Base-by-base conservation (phyloP, 225 moss, liverwort and hornwort species). In the Pleurozium schreberi region DNA sequence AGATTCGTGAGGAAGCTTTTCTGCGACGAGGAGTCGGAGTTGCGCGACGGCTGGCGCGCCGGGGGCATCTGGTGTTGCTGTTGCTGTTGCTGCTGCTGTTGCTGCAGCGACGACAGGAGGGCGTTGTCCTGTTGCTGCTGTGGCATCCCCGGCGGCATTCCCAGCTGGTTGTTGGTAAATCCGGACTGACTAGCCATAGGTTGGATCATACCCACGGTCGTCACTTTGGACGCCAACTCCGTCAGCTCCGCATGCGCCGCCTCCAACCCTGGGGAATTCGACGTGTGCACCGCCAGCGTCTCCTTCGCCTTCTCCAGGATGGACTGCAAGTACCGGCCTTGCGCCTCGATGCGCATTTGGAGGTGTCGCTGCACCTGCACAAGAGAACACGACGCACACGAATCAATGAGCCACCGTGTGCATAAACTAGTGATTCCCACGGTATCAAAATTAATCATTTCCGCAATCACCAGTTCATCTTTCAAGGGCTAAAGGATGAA, bases 291-390 rank as follows among this genome's bases (percentile, higher is more conserved):
- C 11, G 98, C 97, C n/a, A 99, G 91, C 21, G 98, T 97, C 80
- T 99, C 98, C 76, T 97, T 95, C 12, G 98, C 98, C 88, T 97
- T 99, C 94, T 99, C 97, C 91, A 99, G 82, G 79, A 99, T 99
- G 31, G 97, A 96, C 90, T 99, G 98, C 87, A 99, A 86, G 88
- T 99, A 99, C 64, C 95, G 95, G 9, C 98, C 98, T 86, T 99
- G 98, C 20, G 98, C 98, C 90, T 99, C 97, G 80, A 99, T 99
- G 19, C 98, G 97, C 83, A 96, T 92, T 86, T 99, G 98, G 17
- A 99, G 93, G 89, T 99, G 97, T 90, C 96, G 92, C 92, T 99
- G 98, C 62, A 99, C 96, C 98, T 98, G 42, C 59, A 26, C 40
- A 80, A 28, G 38, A 40, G 79, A 58, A 7, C 18, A 80, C 18